Evolutionary conservation across 1,284 basidiomycete species (phyloP), one percentile per base, ranked within the genome.

Genomic region (Cryptococcus sp.): DNA sequence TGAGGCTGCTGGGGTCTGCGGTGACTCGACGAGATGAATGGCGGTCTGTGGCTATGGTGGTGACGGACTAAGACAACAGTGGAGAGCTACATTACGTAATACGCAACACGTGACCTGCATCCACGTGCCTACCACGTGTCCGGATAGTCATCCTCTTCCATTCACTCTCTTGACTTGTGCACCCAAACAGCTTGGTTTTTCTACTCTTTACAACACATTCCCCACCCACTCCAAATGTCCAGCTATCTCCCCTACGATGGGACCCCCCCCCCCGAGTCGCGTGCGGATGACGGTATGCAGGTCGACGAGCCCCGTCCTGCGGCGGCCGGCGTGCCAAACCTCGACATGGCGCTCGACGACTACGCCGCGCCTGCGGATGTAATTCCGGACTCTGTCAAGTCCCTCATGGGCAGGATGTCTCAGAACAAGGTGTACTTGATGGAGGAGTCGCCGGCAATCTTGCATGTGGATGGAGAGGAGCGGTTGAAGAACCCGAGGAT

Each of bases 321-420:
- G 16, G 56, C 53, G n/a, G 36, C 46, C 6, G 53, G 50, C 43
- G 59, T 52, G 45, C 60, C 57, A 39, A 57, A 62, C 18, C 63
- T 71, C 42, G 71, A 73, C 50, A 55, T 63, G 40, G 53, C 72
- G 1, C 62, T 76, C 23, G 72, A 76, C 59, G 73, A 76, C 47
- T 68, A 64, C 42, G 49, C 50, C 7, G 50, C 53, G n/a, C 49
- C 59, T 1, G 53, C 48, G 23, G 59, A 54, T 23, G 52, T 55
- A 7, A 55, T 75, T 4, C 72, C 73, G 0, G 68, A 69, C 12
- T 70, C 73, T 53, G 72, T 73, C 4, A 56, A 66, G 54, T 47
- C 52, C n/a, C 63, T 76, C 21, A 65, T 76, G 65, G 67, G 67
- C 1, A 56, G 73, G n/a, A 76, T 76, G 73, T 61, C 65, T 2